These are phyloP conservation scores for Candida mesenterica DNA, from an alignment of 1,139 yeast species.

Conservation along the genomic window DNA sequence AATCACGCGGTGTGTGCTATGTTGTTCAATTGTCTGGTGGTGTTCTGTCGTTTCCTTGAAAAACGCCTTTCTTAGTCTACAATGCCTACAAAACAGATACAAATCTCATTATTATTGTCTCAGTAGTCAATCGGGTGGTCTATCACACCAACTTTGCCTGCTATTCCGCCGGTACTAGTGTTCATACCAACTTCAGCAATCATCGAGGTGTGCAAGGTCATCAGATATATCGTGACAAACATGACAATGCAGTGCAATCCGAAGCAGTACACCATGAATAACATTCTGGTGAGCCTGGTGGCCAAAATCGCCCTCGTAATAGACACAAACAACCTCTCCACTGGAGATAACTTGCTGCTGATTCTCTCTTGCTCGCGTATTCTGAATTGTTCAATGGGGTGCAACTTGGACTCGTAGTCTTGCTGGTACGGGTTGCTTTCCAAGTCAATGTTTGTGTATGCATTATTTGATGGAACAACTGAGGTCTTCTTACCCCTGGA, in stretches of 20 bases:
- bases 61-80: too few species aligned
- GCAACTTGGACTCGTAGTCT: slow-evolving; percentile 73
- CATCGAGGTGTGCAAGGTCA: slow-evolving; percentile 46
- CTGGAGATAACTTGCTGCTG: slow-evolving; percentile 66
- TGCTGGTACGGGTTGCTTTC: slow-evolving; percentile 58
- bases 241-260: slow-evolving; percentile 75
- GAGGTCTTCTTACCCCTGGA: slow-evolving; percentile 19
- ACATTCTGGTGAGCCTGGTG: slow-evolving; percentile 67
- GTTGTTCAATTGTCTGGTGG: too few species aligned
- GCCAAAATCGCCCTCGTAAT: slow-evolving; percentile 74
- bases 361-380: slow-evolving; percentile 76
- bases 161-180: slow-evolving; percentile 47
- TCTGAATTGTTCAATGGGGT: slow-evolving; percentile 83
- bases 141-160: slow-evolving; percentile 1
- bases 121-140: slow-evolving; percentile 1
- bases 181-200: slow-evolving; percentile 51
- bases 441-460: slow-evolving; percentile 38
- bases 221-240: slow-evolving; percentile 59
- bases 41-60: too few species aligned
- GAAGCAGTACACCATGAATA: slow-evolving; percentile 71
- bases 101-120: too few species aligned
- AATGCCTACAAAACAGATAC: too few species aligned
- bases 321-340: slow-evolving; percentile 75
- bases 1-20: too few species aligned
- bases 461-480: slow-evolving; percentile 20